Conservation (phyloP, 2,329 filamentous ascomycete genomes). For the Eurotiales sp. region DNA sequence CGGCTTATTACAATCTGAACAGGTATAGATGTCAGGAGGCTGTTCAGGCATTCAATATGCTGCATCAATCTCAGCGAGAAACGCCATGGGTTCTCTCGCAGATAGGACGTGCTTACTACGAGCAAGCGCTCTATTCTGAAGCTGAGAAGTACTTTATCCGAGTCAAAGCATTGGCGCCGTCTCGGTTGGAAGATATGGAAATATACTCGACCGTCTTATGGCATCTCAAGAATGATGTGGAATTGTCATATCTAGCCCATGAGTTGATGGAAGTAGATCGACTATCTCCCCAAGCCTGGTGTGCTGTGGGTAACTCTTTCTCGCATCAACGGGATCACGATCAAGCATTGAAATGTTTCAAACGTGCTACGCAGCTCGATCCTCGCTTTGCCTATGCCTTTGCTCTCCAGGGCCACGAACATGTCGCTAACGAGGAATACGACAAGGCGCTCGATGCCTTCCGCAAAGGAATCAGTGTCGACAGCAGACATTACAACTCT, state of each 20-base stretch:
- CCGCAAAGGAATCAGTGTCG: conserved; percentile 77
- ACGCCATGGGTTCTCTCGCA: conserved; percentile 92
- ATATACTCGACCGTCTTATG: conserved; percentile 98
- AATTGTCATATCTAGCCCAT: conserved; percentile 87
- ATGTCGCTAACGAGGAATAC: conserved; percentile 93
- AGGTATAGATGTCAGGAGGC: conserved; percentile 77
- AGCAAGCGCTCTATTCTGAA: conserved; percentile 79
- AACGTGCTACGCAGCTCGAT: conserved; percentile 84
- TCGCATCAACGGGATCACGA: conserved; percentile 90
- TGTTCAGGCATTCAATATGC: conserved; percentile 65
- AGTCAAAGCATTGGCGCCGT: conserved; percentile 74
- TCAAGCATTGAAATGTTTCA: conserved; percentile 91
- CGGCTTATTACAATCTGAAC: conserved; percentile 72
- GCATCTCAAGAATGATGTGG: conserved; percentile 89
- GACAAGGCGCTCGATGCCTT: conserved; percentile 90
- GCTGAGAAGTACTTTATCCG: conserved; percentile 82
- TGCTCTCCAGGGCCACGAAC: conserved; percentile 92
- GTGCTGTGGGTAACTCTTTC: conserved; percentile 89
- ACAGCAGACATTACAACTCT: conserved; percentile 93
- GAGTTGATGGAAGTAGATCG: conserved; percentile 83
- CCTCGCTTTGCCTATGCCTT: conserved; percentile 92
- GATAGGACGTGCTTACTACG: conserved; percentile 85
- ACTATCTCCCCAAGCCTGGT: conserved; percentile 93
- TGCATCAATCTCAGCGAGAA: conserved; percentile 74
- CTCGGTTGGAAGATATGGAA: conserved; percentile 90